Evolutionary conservation across 192 early-diverging fungal species (phyloP).

Genomic region (Pilaira anomala): DNA sequence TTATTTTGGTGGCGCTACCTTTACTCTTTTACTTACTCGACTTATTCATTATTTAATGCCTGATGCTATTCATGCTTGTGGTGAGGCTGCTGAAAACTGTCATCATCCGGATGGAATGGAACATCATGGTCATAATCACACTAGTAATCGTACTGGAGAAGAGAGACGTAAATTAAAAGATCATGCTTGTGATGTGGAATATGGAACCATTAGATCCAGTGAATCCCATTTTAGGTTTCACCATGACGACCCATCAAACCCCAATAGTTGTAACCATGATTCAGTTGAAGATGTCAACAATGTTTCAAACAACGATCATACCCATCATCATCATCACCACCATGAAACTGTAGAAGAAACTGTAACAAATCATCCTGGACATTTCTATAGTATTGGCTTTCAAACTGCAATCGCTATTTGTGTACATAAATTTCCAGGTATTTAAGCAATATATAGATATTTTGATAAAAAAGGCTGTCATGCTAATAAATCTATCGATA

Average conservation of each 20-base stretch:
- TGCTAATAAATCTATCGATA: slow-evolving; percentile 13
- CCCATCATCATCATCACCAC: slow-evolving; percentile 4
- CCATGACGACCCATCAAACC: not conserved
- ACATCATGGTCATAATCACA: not conserved
- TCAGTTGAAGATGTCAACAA: no score
- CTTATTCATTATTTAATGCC: slow-evolving; percentile 27
- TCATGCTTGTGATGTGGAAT: slow-evolving; percentile 14
- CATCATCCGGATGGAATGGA: not conserved
- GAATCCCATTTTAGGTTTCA: slow-evolving; percentile 30
- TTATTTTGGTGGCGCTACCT: slow-evolving; percentile 24
- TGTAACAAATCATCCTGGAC: not conserved
- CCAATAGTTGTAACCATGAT: not conserved
- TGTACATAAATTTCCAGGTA: slow-evolving; percentile 56
- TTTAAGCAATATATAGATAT: not conserved
- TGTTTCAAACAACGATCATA: not conserved
- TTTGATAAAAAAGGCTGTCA: not conserved
- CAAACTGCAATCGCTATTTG: slow-evolving; percentile 54
- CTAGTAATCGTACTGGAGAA: not conserved
- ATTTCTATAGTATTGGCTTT: slow-evolving; percentile 42
- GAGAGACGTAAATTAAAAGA: not conserved
- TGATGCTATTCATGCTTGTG: slow-evolving; percentile 28
- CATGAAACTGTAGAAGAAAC: not conserved
- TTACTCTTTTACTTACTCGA: slow-evolving; percentile 23
- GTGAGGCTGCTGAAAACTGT: slow-evolving; percentile 5
- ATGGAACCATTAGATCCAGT: slow-evolving; percentile 18